phyloP scores from a whole-genome alignment of 495 filamentous ascomycete species.

The Aspergillus kassunensis region DNA sequence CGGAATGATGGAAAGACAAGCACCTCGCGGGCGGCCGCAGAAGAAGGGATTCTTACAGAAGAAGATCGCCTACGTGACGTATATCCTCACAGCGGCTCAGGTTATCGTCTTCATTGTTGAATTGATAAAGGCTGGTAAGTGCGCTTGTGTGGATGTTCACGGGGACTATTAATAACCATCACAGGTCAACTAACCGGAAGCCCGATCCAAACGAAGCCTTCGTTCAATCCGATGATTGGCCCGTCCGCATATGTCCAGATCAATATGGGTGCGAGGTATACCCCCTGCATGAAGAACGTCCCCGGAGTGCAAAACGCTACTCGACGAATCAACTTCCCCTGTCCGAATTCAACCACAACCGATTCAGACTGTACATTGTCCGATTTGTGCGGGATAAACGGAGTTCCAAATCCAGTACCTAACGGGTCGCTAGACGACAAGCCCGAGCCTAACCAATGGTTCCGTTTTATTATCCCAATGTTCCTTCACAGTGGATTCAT shows the following conservation, averaged over 20 bases:
- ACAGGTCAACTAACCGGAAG: slow-evolving; percentile 45
- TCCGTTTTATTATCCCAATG: slow-evolving; percentile 89
- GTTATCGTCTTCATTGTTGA: slow-evolving; percentile 87
- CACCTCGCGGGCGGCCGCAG: slow-evolving; percentile 17
- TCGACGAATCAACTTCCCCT: slow-evolving; percentile 57
- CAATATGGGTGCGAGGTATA: slow-evolving; percentile 92
- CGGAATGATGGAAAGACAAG: slow-evolving; percentile 21
- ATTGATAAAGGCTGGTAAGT: slow-evolving; percentile 74
- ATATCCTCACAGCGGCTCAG: slow-evolving; percentile 72
- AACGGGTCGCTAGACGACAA: slow-evolving; percentile 38
- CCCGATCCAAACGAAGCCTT: slow-evolving; percentile 80
- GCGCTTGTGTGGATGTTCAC: neutral
- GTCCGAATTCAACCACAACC: slow-evolving; percentile 67
- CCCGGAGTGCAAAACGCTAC: slow-evolving; percentile 58
- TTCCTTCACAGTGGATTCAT: slow-evolving; percentile 92
- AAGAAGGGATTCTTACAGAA: slow-evolving; percentile 52
- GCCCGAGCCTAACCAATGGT: slow-evolving; percentile 85
- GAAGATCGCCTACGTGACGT: slow-evolving; percentile 78
- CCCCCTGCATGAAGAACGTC: slow-evolving; percentile 90
- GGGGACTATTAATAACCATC: slow-evolving; percentile 12
- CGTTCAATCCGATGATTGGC: slow-evolving; percentile 95
- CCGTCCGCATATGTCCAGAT: slow-evolving; percentile 86
- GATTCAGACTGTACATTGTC: slow-evolving; percentile 63
- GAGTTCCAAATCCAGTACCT: slow-evolving; percentile 57
- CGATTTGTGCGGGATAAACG: slow-evolving; percentile 76